Conservation (phyloP, 768 basidiomycete genomes). For the Suillus plorans region DNA sequence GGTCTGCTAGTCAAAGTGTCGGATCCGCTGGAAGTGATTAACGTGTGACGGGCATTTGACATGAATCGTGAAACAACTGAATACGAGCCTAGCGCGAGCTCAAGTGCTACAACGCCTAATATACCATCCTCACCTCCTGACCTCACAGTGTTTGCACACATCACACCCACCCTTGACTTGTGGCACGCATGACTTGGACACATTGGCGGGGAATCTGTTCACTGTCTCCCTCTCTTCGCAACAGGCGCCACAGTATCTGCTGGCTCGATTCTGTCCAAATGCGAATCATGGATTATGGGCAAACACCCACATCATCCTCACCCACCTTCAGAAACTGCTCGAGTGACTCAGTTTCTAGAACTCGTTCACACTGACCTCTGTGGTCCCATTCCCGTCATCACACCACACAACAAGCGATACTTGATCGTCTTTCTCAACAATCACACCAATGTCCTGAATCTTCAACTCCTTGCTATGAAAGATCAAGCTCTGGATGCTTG, state of each 20-base stretch:
- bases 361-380: background rate
- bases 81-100: too few relatives aligned
- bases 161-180: background rate
- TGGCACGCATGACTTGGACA: background rate
- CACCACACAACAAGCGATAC: conserved; percentile 15
- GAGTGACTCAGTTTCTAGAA: background rate
- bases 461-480: background rate
- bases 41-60: too few relatives aligned
- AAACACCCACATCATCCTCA: background rate
- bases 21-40: too few relatives aligned
- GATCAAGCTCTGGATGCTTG: background rate
- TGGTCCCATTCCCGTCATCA: conserved; percentile 20
- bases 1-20: too few relatives aligned
- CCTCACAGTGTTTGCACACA: background rate
- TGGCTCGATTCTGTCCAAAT: background rate
- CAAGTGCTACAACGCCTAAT: too few relatives aligned
- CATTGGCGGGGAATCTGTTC: background rate
- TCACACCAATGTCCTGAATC: conserved; percentile 15
- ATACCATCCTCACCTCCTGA: background rate
- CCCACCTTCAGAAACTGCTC: background rate
- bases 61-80: too few relatives aligned
- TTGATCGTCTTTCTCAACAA: conserved; percentile 16
- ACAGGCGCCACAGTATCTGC: background rate
- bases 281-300: background rate
- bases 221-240: background rate